phyloP scores from a whole-genome alignment of 2,329 filamentous ascomycete species.

The Beauveria sp. region DNA sequence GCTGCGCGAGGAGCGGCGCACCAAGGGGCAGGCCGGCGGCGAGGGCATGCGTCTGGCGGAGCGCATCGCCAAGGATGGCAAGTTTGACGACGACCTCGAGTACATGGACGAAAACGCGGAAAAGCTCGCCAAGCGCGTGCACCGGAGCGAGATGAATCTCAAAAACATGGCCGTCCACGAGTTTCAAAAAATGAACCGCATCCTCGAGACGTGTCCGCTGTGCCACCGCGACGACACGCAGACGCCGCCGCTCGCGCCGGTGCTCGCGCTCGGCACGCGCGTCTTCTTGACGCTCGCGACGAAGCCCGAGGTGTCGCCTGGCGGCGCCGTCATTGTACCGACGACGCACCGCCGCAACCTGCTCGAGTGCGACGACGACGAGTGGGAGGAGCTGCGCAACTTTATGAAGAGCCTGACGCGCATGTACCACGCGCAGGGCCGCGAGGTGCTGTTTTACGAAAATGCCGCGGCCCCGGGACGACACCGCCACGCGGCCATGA shows the following conservation, averaged over 20 bases:
- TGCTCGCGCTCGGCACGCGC: constrained; percentile 78
- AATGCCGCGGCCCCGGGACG: constrained; percentile 79
- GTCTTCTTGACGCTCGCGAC: constrained; percentile 85
- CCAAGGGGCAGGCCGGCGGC: constrained; percentile 66
- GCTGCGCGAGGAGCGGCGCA: constrained; percentile 88
- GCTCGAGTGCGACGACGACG: constrained; percentile 96
- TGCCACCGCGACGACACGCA: constrained; percentile 83
- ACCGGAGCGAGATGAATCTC: constrained; percentile 80
- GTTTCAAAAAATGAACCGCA: constrained; percentile 80
- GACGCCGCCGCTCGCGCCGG: constrained; percentile 69
- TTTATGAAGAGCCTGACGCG: constrained; percentile 96
- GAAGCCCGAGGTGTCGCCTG: constrained; percentile 76
- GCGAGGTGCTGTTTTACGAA: constrained; percentile 94
- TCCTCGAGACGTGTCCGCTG: constrained; percentile 80
- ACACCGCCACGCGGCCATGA: constrained; percentile 76
- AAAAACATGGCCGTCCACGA: constrained; percentile 82
- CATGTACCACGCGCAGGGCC: constrained; percentile 89
- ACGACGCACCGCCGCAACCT: constrained; percentile 82
- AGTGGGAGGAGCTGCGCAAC: constrained; percentile 98
- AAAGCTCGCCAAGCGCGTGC: constrained; percentile 78
- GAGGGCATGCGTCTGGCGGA: constrained; percentile 81
- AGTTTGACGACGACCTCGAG: constrained; percentile 86
- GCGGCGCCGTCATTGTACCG: constrained; percentile 82
- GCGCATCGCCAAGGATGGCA: constrained; percentile 85
- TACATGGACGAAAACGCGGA: constrained; percentile 96